Evolutionary conservation across 371 early-diverging fungal species (phyloP), one percentile per base, ranked within the genome.

Genomic region (Mycotypha africana): DNA sequence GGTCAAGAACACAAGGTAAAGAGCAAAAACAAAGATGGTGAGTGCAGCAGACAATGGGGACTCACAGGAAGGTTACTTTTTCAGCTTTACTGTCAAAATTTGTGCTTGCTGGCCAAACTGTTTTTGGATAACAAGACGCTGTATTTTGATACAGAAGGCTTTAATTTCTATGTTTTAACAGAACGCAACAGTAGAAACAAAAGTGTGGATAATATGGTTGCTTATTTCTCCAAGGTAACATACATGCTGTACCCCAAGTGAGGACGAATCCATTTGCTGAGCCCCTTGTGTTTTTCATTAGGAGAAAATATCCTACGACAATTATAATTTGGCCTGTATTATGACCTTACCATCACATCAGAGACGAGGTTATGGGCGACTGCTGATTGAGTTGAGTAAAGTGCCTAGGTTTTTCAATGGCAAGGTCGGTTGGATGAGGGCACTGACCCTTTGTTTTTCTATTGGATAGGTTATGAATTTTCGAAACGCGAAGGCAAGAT

Each of bases 41-140:
- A n/a, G n/a, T n/a, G n/a, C n/a, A n/a, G n/a, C n/a, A n/a, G n/a
- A n/a, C n/a, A n/a, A n/a, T n/a, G n/a, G n/a, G n/a, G n/a, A n/a
- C n/a, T n/a, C n/a, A n/a, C n/a, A n/a, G n/a, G n/a, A n/a, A n/a
- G n/a, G n/a, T n/a, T n/a, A n/a, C n/a, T 30, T 33, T 8, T 30
- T 16, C 38, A 91, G 77, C 70, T 86, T 15, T 99, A 96, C 62
- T 95, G 98, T 65, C 91, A 94, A 61, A 99, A 97, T 65, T 67
- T 99, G 22, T 95, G 95, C 24, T 74, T 99, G 23, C 65, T 99
- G 33, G 86, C 91, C 10, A 98, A 98, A 59, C 67, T 91, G 47
- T 99, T 98, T 70, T 70, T 99, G 40, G 99, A 99, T 65, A 95
- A 95, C 71, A 99, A 99, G 62, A 98, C 99, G 2, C 70, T 99